Base-by-base conservation (phyloP, 192 early-diverging fungal genomes). In the Linnemannia elongata region DNA sequence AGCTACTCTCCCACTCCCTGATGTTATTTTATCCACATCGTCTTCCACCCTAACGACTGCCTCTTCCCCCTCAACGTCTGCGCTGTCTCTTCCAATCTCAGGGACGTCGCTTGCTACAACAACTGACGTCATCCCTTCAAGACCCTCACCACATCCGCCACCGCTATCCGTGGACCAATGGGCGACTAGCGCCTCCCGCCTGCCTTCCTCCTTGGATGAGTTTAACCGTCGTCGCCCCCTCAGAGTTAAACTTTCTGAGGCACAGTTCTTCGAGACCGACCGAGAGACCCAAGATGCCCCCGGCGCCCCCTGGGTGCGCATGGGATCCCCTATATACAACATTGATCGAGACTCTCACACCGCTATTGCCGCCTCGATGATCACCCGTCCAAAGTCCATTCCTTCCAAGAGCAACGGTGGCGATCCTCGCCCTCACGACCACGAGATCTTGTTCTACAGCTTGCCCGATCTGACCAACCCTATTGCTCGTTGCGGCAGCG, bases 391-490 rank as follows among this genome's bases (percentile, higher is more conserved):
- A 22, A 30, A 45, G 41, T 22, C 69, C 35, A 39, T 71, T 15
- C 18, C 35, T 22, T 38, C 69, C 41, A 42, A 7, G 36, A 42
- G 22, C 18, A 13, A 30, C 18, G 38, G 41, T 20, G 69, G 35
- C 22, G 69, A 71, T 18, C 36, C 69, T 38, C 60, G 60, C 33
- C 60, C 60, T 66, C 44, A 45, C 72, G 76, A 83, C 24, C 54
- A 55, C 4, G 69, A 69, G 38, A 66, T 87, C 33, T 30, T 87
- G 1, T 36, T 87, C 1, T 81, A 87, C 41, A 60, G 18, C 8
- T 69, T 87, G 4, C 85, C 85, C 0, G 79, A 87, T 13, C 72
- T 87, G 18, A 74, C 79, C 10, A 68, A 69, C 33, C 79, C 85
- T 0, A 39, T 87, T n/a, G 85, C 85, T 22, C 35, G 78, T 4